Conservation (phyloP, 148 eudicot species). For the Rhododendron kiyosumense region DNA sequence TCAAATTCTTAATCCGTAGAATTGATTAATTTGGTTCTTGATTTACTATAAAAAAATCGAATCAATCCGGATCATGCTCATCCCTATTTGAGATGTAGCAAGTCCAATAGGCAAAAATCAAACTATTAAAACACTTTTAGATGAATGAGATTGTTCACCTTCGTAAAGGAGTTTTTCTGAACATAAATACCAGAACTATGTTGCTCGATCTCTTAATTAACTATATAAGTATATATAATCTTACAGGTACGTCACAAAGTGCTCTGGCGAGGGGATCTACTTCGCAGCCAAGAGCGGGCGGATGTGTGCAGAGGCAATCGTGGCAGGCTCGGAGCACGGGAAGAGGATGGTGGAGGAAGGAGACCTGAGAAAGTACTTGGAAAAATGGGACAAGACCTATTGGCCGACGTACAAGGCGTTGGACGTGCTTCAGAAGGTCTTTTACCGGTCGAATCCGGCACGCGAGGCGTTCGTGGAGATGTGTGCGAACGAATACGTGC, state of each 20-base stretch:
- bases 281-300: constrained; percentile 98
- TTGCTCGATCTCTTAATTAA: neutral
- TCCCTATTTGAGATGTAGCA: no score
- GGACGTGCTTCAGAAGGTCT: constrained; percentile 91
- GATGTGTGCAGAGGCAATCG: constrained; percentile 97
- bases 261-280: constrained; percentile 97
- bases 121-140: no score
- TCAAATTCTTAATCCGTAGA: no score
- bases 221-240: neutral
- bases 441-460: constrained; percentile 90
- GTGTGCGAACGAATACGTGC: constrained; percentile 96
- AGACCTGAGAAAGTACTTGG: constrained; percentile 74
- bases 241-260: constrained; percentile 44
- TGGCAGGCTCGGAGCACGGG: constrained; percentile 81
- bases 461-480: constrained; percentile 97
- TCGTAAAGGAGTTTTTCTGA: no score
- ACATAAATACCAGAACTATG: neutral
- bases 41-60: no score
- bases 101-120: no score
- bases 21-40: no score
- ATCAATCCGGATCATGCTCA: no score
- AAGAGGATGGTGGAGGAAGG: constrained; percentile 72
- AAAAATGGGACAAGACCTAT: constrained; percentile 91
- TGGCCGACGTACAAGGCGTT: constrained; percentile 97
- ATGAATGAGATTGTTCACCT: no score